Evolutionary conservation across 2,329 filamentous ascomycete species (phyloP), one percentile per base, ranked within the genome.

Genomic region (Neofusicoccum parvum): DNA sequence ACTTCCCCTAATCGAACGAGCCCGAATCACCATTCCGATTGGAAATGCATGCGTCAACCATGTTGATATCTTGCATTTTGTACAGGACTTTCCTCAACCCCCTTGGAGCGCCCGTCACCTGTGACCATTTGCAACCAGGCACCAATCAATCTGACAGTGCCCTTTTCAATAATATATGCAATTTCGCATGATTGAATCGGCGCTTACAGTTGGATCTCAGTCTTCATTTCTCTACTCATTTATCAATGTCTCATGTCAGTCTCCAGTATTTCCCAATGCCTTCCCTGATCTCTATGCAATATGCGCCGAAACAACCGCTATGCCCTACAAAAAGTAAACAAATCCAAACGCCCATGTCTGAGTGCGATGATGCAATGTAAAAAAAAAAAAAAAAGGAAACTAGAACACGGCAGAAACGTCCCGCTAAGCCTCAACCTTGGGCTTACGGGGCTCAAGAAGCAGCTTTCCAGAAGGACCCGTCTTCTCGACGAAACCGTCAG

Each of bases 401-500:
- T 9, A 1, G 15, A 32, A 45, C 27, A 62, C 15, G 36, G 12
- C 41, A 7, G 27, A 32, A 32, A 32, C 27, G 5, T 32, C 27
- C 27, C 27, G 1, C 32, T 39, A 46, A 37, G 48, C 49, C 23
- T 65, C 63, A 11, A 43, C 7, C 43, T 34, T 50, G 9, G 9
- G 43, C 63, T 39, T 79, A 68, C 81, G 75, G 7, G 79, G 80
- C 75, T 86, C 85, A 64, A 87, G 75, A 70, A 87, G 69, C 66
- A 86, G 70, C 69, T 79, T 77, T 0, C 85, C 85, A 7, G 68
- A 75, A 2, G 85, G 83, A 0, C 80, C 80, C 4, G 65, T 71
- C 80, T 84, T 88, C 79, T 90, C 88, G 20, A 81, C 80, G 69
- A 92, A 91, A 1, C 81, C 80, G 0, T 81, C 85, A n/a, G 86